A percentile compares a stretch with the other conserved stretches of the same genome.
These are phyloP conservation scores for Trifolium fragiferum DNA, from an alignment of 306 rosid species.

Conservation along the genomic window DNA sequence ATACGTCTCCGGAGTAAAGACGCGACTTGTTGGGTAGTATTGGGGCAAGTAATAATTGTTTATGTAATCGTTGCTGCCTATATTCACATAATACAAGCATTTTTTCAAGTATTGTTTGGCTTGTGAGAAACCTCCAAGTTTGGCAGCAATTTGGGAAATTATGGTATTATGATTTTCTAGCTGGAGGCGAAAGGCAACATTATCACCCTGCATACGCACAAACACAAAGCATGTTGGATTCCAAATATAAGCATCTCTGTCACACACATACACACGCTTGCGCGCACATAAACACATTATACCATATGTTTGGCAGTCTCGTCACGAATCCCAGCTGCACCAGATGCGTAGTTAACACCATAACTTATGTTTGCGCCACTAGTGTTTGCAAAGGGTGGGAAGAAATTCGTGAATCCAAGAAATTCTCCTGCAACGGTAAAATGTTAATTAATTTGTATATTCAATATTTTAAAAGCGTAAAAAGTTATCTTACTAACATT, in stretches of 20 bases:
- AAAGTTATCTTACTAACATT: no score
- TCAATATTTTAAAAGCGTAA: no score
- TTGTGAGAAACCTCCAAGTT: neutral
- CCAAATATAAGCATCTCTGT: no score
- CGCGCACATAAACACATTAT: neutral
- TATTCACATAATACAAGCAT: constrained; percentile 59
- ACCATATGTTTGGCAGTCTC: neutral
- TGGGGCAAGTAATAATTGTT: constrained; percentile 59
- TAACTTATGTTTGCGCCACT: constrained; percentile 18
- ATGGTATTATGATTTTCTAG: constrained; percentile 39
- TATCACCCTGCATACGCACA: constrained; percentile 50
- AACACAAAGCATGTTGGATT: no score
- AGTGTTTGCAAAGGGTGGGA: constrained; percentile 41
- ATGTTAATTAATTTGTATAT: no score
- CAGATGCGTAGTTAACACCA: constrained; percentile 55
- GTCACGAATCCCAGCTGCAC: constrained; percentile 26
- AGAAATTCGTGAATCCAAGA: constrained; percentile 33
- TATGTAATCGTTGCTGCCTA: constrained; percentile 67
- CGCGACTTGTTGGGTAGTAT: constrained; percentile 38
- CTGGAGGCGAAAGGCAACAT: constrained; percentile 43
- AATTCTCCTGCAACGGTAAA: constrained; percentile 17
- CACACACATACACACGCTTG: no score
- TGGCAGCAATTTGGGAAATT: constrained; percentile 5
- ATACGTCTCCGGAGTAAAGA: no score
- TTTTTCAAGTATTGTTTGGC: constrained; percentile 35